Evolutionary conservation across 2,329 filamentous ascomycete genomes (phyloP).

Genomic region (Bimuria novae-zelandiae): DNA sequence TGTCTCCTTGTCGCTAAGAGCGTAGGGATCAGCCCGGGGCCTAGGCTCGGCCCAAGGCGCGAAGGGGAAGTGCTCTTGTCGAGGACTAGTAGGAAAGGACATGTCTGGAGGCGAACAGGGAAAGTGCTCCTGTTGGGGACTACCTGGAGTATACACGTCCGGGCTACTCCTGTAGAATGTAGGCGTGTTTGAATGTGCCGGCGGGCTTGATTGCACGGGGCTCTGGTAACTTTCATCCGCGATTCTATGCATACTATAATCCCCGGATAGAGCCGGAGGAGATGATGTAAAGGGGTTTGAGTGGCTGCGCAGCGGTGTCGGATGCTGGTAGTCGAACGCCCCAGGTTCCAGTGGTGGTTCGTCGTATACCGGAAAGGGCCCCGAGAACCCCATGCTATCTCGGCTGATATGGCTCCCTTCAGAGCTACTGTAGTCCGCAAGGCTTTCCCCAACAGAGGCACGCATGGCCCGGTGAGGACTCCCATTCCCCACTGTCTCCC

Average conservation of each 20-base stretch:
- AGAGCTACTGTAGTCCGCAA: constrained; percentile 40
- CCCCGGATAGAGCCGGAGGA: constrained; percentile 27
- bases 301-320: constrained; percentile 27
- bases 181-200: constrained; percentile 24
- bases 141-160: background rate
- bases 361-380: constrained; percentile 25
- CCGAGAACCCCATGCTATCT: constrained; percentile 42
- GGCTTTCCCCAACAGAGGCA: constrained; percentile 31
- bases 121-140: constrained; percentile 19
- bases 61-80: constrained; percentile 20
- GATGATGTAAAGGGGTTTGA: constrained; percentile 36
- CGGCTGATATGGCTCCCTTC: constrained; percentile 26
- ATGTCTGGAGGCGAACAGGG: constrained; percentile 26
- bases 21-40: constrained; percentile 25
- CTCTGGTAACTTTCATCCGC: constrained; percentile 11
- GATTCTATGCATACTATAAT: constrained; percentile 12
- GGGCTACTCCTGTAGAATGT: constrained; percentile 11
- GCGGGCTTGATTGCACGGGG: constrained; percentile 16
- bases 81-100: constrained; percentile 7
- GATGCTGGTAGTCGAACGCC: constrained; percentile 25
- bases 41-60: too few species aligned
- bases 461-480: constrained; percentile 20
- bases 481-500: constrained; percentile 39
- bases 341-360: constrained; percentile 4
- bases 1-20: constrained; percentile 39